phyloP scores from a whole-genome alignment of 129 eudicot species.

The Escallonia herrerae region DNA sequence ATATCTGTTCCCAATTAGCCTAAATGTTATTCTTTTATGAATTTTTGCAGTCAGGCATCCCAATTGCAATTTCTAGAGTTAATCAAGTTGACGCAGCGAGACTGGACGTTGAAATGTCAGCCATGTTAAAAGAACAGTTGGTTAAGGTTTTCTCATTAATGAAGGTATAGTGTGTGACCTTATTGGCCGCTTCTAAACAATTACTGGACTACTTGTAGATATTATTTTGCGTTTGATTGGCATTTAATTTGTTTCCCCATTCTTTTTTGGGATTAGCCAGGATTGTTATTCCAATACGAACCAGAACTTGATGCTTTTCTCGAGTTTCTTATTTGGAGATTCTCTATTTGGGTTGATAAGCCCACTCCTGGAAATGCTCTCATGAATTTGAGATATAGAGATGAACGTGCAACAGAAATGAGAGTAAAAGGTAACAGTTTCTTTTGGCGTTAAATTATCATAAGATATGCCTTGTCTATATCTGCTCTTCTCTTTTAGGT shows the following conservation, averaged over 20 bases:
- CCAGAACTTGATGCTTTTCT: constrained; percentile 98
- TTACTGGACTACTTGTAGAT: neutral
- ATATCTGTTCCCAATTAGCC: neutral
- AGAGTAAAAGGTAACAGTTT: constrained; percentile 67
- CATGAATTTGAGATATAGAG: constrained; percentile 94
- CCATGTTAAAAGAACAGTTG: constrained; percentile 95
- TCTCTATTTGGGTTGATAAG: constrained; percentile 98
- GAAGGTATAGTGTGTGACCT: constrained; percentile 55
- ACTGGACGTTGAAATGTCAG: constrained; percentile 93
- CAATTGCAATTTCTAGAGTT: constrained; percentile 85
- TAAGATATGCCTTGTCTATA: too few relatives aligned
- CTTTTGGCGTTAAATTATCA: too few relatives aligned
- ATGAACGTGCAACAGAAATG: constrained; percentile 69
- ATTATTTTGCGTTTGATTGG: constrained; percentile 3
- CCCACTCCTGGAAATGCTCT: constrained; percentile 98
- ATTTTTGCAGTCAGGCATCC: constrained; percentile 47
- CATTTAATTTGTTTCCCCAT: constrained; percentile 30
- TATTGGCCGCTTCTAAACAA: neutral
- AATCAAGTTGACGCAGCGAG: constrained; percentile 95
- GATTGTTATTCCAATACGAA: constrained; percentile 92
- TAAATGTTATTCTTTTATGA: constrained; percentile 3
- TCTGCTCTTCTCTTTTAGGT: too few relatives aligned
- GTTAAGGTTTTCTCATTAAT: constrained; percentile 76
- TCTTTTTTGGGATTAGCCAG: constrained; percentile 88
- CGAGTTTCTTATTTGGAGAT: constrained; percentile 95